Base-by-base conservation (phyloP, 352 stramenopile species). In the Phytophthora pluvialis region DNA sequence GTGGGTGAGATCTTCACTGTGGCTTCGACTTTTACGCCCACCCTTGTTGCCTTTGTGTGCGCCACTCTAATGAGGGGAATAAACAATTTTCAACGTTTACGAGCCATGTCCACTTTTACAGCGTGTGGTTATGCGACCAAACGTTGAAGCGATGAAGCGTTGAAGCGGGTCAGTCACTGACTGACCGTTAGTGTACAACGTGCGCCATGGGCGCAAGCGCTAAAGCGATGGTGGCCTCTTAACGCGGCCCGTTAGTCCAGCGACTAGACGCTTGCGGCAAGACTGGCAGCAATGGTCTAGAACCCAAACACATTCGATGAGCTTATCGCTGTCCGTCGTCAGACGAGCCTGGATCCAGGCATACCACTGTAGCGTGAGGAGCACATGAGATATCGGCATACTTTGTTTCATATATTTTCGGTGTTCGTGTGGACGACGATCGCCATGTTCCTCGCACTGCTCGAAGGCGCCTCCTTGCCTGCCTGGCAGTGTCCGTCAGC, bases 351-450 rank as follows among this genome's bases (percentile, higher is more conserved):
- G 29, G 26, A 56, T 64, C 36, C 46, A 58, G 5, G 3, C 7
- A 10, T 68, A 31, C 31, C 21, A 71, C 49, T 66, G 4, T 48
- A 59, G 42, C 36, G 57, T 67, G 50, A 72, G 29, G 64, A 68
- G 49, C 48, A 67, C 65, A 39, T 73, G 65, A 73, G 52, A 73
- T 69, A 69, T 70, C 10, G 38, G 16, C 43, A 64, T 68, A 68
- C 26, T 68, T 38, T 51, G 25, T 46, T 45, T 32, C 60, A 62
- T 25, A 46, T 49, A 15, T 36, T 64, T 31, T 68, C 53, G 60
- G 52, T 68, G 60, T 58, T 45, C 16, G 55, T 49, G 18, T 12
- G 36, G 39, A 39, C 10, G 49, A 56, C 50, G 50, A 43, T 49
- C 38, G 29, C 16, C 39, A 38, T 29, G 26, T 11, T 18, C 40